A percentile compares a stretch with the other conserved stretches of the same genome.
Conservation (phyloP, 139 green algal species). For the Dunaliella primolecta region DNA sequence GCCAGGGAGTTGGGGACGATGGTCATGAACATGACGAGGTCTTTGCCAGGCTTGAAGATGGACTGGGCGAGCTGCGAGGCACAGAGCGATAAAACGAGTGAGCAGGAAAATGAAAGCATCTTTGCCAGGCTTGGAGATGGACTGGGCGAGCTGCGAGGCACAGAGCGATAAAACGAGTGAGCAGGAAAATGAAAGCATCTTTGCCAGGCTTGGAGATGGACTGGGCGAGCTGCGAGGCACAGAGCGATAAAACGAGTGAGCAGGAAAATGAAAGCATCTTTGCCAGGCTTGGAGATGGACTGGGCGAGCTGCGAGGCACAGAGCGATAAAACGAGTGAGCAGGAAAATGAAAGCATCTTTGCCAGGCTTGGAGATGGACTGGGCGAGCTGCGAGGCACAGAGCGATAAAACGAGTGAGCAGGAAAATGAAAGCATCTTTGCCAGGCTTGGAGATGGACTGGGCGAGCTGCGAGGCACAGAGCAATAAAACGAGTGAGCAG, state of each 20-base stretch:
- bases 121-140: slow-evolving; percentile 18
- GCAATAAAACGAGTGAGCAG: neutral
- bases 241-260: neutral
- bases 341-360: neutral
- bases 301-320: slow-evolving; percentile 20
- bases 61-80: slow-evolving; percentile 22
- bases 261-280: slow-evolving; percentile 33
- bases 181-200: slow-evolving; percentile 32
- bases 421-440: neutral
- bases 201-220: slow-evolving; percentile 17
- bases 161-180: neutral
- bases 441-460: neutral
- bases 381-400: neutral
- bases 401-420: neutral
- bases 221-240: slow-evolving; percentile 21
- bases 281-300: slow-evolving; percentile 16
- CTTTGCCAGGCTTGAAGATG: slow-evolving; percentile 22
- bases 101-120: slow-evolving; percentile 30
- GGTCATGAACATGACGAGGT: slow-evolving; percentile 28
- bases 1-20: slow-evolving; percentile 11
- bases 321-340: neutral
- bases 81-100: neutral
- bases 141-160: slow-evolving; percentile 21
- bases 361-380: neutral
- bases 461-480: neutral